Base-by-base conservation (phyloP, 495 filamentous ascomycete species). In the Neurospora sp. region DNA sequence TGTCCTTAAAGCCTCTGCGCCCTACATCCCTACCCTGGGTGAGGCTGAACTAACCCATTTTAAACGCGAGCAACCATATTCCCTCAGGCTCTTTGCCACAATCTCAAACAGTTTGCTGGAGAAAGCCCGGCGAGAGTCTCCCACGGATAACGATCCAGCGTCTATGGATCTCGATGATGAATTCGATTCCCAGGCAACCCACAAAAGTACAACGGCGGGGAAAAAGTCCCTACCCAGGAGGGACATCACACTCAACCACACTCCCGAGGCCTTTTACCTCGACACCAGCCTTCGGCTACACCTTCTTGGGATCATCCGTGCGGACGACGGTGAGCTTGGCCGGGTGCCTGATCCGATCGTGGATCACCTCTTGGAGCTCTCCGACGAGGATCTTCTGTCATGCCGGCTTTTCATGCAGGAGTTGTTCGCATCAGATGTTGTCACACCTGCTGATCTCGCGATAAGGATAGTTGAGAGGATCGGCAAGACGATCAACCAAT, bases 151-250 rank as follows among this genome's bases (percentile, higher is more conserved):
- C 14, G 54, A 66, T 35, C 81, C 83, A 41, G 91, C 95, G 76
- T 75, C 83, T 16, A 94, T 97, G 92, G 94, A 97, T 73, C 78
- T 97, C 31, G 94, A 97, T 75, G 89, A 91, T 71, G 88, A 86
- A 16, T 90, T 94, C 38, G 87, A 89, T 38, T 86, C 86, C 4
- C 85, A 89, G 69, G 77, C 79, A 69, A 90, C 86, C 74, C 84
- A 85, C 46, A 81, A 74, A 69, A 85, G 82, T 78, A 49, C 75
- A 23, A 77, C 78, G 4, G 75, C 79, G 18, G 82, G 79, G 49
- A 73, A 71, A 35, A 62, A 76, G 20, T 77, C 81, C 2, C 77
- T 88, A 39, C 82, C 86, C 23, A 80, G 90, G 72, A 78, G 84
- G 72, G 83, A 90, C 72, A 74, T 86, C 54, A 75, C 80, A 0